Percentiles rank a stretch among this genome's conserved stretches.
Conservation (phyloP, 805 yeast species). For the Sungouiozyma intestinalis region DNA sequence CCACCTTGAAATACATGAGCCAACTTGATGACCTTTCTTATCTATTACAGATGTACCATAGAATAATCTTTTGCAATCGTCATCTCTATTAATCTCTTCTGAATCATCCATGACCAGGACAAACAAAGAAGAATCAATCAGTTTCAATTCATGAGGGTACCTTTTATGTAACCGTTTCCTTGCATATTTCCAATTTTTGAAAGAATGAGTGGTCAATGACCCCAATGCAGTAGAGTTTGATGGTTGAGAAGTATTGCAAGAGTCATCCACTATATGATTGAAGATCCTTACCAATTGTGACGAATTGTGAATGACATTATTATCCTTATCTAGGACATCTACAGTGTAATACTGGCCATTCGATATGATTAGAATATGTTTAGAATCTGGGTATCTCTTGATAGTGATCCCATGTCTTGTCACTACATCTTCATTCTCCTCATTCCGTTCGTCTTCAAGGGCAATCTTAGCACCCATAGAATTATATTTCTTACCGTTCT, state of each 20-base stretch:
- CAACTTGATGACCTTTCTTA: slow-evolving; percentile 70
- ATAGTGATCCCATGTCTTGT: slow-evolving; percentile 53
- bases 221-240: slow-evolving; percentile 62
- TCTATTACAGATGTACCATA: slow-evolving; percentile 72
- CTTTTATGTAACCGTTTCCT: slow-evolving; percentile 39
- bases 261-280: slow-evolving; percentile 57
- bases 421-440: slow-evolving; percentile 4
- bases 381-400: slow-evolving; percentile 53
- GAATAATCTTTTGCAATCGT: slow-evolving; percentile 48
- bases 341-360: slow-evolving; percentile 83
- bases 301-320: slow-evolving; percentile 57
- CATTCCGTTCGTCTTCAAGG: slow-evolving; percentile 4
- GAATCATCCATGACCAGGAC: slow-evolving; percentile 74
- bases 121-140: slow-evolving; percentile 70
- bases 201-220: slow-evolving; percentile 76
- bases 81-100: slow-evolving; percentile 14
- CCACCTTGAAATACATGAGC: slow-evolving; percentile 91
- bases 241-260: slow-evolving; percentile 43
- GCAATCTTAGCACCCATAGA: not conserved
- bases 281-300: slow-evolving; percentile 57
- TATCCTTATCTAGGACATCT: slow-evolving; percentile 61
- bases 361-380: slow-evolving; percentile 65
- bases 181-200: slow-evolving; percentile 72
- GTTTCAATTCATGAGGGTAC: slow-evolving; percentile 29
- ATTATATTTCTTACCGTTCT: not conserved